Base-by-base conservation (phyloP, 306 rosid genomes). In the Malus sylvestris region DNA sequence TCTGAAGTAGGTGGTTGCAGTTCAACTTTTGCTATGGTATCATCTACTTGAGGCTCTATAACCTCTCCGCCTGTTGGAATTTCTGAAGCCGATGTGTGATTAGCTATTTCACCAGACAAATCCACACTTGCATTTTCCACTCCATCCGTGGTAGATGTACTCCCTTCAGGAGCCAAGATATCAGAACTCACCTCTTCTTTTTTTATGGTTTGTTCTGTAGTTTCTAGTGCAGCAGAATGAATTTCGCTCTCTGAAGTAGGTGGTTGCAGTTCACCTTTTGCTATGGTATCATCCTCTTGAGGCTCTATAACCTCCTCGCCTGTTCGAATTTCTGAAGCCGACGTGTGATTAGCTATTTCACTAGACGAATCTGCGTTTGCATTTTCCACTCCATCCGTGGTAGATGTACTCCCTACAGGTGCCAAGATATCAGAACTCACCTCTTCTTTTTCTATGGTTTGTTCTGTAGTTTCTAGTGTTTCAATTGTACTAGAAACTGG, bases 231-330 rank as follows among this genome's bases (percentile, higher is more conserved):
- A 68, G 87, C 65, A 63, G 88, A 73, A 16, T 78, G 73, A 80
- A 74, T 16, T 73, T 85, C 84, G 23, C 82, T 85, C 74, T 73
- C 86, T 67, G 72, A 77, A 74, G 76, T 22, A 42, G 79, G 79
- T 52, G 70, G 69, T 78, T 84, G 80, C 42, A 71, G 75, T 58
- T 85, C 85, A n/a, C 83, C 90, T 77, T 84, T 86, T 3, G 42
- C 79, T 35, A 78, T 27, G 67, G 51, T 72, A 51, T 68, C 82
- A 76, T 83, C 88, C 77, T 63, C 82, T 74, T 72, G 83, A 78
- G 74, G 82, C 76, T 76, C 83, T 49, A 70, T 62, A 29, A 80
- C 75, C 74, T 78, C 84, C 78, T 83, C 87, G 5, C 42, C 67
- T 11, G 53, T 63, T 74, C 66, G 67, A 71, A 59, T 82, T 79